These are phyloP conservation scores for Aspergillus kassunensis DNA, from an alignment of 495 filamentous ascomycete genomes.

Conservation along the genomic window DNA sequence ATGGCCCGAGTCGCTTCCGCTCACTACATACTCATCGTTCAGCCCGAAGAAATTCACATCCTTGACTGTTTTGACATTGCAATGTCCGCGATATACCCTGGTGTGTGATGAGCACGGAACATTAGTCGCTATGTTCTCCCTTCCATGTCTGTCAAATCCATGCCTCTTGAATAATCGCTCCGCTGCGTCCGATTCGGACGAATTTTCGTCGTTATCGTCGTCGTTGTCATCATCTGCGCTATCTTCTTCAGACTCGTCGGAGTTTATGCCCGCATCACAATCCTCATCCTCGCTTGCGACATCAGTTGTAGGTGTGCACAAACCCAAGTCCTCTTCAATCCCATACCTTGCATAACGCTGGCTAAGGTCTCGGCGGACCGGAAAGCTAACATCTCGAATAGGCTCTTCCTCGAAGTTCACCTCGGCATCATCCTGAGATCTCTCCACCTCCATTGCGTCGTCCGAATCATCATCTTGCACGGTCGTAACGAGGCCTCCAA, in stretches of 20 bases:
- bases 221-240: slow-evolving; percentile 13
- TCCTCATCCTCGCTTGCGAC: slow-evolving; percentile 14
- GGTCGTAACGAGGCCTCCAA: slow-evolving; percentile 51
- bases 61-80: slow-evolving; percentile 72
- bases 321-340: neutral
- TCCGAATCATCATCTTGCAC: slow-evolving; percentile 32
- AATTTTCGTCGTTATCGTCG: slow-evolving; percentile 26
- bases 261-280: neutral
- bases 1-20: slow-evolving; percentile 65
- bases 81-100: slow-evolving; percentile 60
- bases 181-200: slow-evolving; percentile 29
- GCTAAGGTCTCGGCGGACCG: slow-evolving; percentile 8
- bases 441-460: slow-evolving; percentile 35
- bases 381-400: slow-evolving; percentile 30
- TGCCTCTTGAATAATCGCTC: slow-evolving; percentile 22
- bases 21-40: slow-evolving; percentile 72
- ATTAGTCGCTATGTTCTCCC: slow-evolving; percentile 48
- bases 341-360: neutral
- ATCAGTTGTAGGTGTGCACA: slow-evolving; percentile 2
- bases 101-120: slow-evolving; percentile 57
- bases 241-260: neutral
- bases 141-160: slow-evolving; percentile 28
- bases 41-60: slow-evolving; percentile 71
- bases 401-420: slow-evolving; percentile 37
- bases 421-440: slow-evolving; percentile 44